phyloP scores from a whole-genome alignment of 2,329 filamentous ascomycete species.

The Aspergillus sp. region DNA sequence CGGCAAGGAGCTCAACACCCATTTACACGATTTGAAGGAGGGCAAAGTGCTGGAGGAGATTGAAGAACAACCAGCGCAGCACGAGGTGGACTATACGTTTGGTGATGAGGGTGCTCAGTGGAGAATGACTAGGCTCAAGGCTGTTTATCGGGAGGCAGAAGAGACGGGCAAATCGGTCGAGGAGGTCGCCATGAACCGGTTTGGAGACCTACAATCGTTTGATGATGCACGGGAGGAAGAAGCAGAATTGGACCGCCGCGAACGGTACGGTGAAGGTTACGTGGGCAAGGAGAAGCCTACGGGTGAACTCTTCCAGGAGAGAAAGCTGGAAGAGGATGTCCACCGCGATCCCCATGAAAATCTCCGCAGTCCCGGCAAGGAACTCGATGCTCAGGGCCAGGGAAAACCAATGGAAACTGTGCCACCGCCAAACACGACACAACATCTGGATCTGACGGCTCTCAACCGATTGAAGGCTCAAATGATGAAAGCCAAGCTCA shows the following conservation, averaged over 20 bases:
- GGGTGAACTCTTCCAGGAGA: slow-evolving; percentile 80
- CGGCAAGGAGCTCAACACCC: slow-evolving; percentile 75
- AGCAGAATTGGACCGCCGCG: slow-evolving; percentile 80
- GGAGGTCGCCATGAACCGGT: slow-evolving; percentile 79
- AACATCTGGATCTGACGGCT: slow-evolving; percentile 69
- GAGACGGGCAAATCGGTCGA: slow-evolving; percentile 73
- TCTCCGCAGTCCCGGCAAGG: slow-evolving; percentile 36
- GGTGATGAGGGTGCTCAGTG: slow-evolving; percentile 88
- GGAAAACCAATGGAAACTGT: slow-evolving; percentile 61
- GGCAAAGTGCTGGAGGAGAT: slow-evolving; percentile 58
- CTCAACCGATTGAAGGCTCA: slow-evolving; percentile 89
- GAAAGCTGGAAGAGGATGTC: slow-evolving; percentile 63
- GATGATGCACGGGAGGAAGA: slow-evolving; percentile 93
- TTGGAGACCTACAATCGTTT: slow-evolving; percentile 78
- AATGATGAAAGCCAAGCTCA: slow-evolving; percentile 93
- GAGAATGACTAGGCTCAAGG: slow-evolving; percentile 93
- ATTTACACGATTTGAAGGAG: slow-evolving; percentile 63
- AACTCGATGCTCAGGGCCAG: slow-evolving; percentile 50
- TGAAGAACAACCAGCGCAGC: slow-evolving; percentile 55
- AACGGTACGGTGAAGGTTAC: slow-evolving; percentile 81
- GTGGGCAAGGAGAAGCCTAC: slow-evolving; percentile 82
- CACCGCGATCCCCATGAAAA: slow-evolving; percentile 37
- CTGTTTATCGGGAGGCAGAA: slow-evolving; percentile 77
- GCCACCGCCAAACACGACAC: slow-evolving; percentile 49
- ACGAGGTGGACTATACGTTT: slow-evolving; percentile 77